Conservation (phyloP, 371 early-diverging fungal genomes). For the Syncephalastrum contaminatum region DNA sequence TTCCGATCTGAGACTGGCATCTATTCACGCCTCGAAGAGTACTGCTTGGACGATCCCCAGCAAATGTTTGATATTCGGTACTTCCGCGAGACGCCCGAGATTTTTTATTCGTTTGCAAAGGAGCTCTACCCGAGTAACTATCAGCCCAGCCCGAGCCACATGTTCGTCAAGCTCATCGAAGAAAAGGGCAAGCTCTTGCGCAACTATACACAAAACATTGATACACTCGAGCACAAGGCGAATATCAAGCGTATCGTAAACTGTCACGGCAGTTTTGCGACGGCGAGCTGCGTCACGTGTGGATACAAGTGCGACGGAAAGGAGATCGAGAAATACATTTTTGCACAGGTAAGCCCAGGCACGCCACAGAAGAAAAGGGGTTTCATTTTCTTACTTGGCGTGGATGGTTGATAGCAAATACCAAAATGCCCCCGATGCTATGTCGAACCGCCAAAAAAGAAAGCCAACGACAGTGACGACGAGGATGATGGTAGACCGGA, state of each 20-base stretch:
- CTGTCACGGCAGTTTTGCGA: constrained; percentile 93
- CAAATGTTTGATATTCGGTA: constrained; percentile 93
- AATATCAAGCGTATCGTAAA: constrained; percentile 85
- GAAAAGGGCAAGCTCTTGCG: constrained; percentile 80
- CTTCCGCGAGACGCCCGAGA: constrained; percentile 80
- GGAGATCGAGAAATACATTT: constrained; percentile 77
- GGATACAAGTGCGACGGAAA: constrained; percentile 74
- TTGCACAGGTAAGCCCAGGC: constrained; percentile 40
- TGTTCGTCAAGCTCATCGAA: constrained; percentile 88
- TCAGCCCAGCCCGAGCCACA: constrained; percentile 90
- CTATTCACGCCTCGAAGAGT: constrained; percentile 80
- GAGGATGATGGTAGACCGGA: constrained; percentile 26
- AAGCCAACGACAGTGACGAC: constrained; percentile 14
- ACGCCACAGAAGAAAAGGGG: too few relatives aligned
- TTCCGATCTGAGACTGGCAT: constrained; percentile 97
- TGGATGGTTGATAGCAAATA: constrained; percentile 18
- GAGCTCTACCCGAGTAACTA: constrained; percentile 90
- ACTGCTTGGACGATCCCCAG: constrained; percentile 78
- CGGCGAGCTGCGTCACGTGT: constrained; percentile 89
- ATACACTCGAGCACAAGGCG: constrained; percentile 92
- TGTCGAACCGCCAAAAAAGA: neutral
- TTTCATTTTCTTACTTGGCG: neutral
- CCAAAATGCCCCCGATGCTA: constrained; percentile 50
- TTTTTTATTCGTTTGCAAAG: constrained; percentile 93
- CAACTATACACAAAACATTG: constrained; percentile 99